Percentiles rank a stretch among this genome's conserved stretches.
These are phyloP conservation scores for Thuja plicata DNA, from an alignment of 83 land plant species.

Conservation along the genomic window DNA sequence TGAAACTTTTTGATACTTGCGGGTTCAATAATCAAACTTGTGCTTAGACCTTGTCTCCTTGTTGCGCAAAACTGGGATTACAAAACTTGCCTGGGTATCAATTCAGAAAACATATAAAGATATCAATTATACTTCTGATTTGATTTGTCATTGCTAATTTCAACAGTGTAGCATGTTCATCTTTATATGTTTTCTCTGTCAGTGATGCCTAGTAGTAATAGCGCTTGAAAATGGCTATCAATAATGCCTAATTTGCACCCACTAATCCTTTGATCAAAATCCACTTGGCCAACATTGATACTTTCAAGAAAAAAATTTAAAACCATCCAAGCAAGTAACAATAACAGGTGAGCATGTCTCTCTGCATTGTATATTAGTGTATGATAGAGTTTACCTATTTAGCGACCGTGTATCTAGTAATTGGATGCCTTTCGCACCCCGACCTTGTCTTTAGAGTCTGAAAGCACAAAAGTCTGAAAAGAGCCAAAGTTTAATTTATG, in stretches of 20 bases:
- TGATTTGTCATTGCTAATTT: too few relatives aligned
- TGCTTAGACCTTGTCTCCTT: background rate
- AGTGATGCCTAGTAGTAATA: background rate
- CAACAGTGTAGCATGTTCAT: too few relatives aligned
- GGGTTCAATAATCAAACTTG: background rate
- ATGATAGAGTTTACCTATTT: background rate
- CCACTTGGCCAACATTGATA: background rate
- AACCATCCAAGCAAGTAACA: background rate
- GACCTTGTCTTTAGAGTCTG: too few relatives aligned
- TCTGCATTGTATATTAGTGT: constrained; percentile 3
- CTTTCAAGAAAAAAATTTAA: background rate
- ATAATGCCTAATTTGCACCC: background rate
- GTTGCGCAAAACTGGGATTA: background rate
- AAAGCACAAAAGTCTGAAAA: too few relatives aligned
- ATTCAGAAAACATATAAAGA: too few relatives aligned
- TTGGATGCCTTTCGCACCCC: too few relatives aligned
- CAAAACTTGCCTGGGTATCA: background rate
- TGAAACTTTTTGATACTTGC: background rate
- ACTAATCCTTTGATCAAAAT: background rate
- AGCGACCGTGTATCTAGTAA: background rate
- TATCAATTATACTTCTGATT: too few relatives aligned
- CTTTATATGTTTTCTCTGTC: too few relatives aligned
- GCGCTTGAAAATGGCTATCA: background rate
- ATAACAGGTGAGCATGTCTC: background rate
- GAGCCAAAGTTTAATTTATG: too few relatives aligned